phyloP scores from a whole-genome alignment of 2,329 filamentous ascomycete genomes.

The Talaromyces sp. region DNA sequence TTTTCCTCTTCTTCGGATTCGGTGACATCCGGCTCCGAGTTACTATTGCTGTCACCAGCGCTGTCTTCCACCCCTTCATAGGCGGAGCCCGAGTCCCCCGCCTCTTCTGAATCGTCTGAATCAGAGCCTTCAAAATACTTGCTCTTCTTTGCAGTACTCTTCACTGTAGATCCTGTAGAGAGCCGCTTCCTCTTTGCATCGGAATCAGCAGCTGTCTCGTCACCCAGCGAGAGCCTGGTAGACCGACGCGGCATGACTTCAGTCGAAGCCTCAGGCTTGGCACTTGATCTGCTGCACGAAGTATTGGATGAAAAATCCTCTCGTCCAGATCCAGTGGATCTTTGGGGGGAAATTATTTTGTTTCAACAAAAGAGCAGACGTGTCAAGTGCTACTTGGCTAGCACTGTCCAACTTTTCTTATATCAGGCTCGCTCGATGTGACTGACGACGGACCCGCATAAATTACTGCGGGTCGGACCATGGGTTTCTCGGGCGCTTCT shows the following conservation, averaged over 20 bases:
- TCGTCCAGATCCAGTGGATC: neutral
- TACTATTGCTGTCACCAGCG: conserved; percentile 60
- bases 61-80: conserved; percentile 12
- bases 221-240: conserved; percentile 22
- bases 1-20: conserved; percentile 34
- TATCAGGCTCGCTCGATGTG: neutral
- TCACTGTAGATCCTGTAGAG: conserved; percentile 17
- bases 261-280: neutral
- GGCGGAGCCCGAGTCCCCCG: conserved; percentile 24
- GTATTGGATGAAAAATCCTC: neutral
- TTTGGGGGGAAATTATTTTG: neutral
- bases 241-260: conserved; percentile 8
- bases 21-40: conserved; percentile 81
- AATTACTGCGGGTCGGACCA: neutral
- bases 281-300: neutral
- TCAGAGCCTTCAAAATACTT: conserved; percentile 44
- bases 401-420: neutral
- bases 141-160: conserved; percentile 44
- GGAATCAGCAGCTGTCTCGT: conserved; percentile 19
- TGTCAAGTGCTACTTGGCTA: conserved; percentile 11
- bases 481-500: neutral
- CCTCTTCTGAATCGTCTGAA: conserved; percentile 15
- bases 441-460: neutral
- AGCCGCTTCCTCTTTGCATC: conserved; percentile 28
- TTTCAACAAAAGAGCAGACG: conserved; percentile 14